A percentile compares a stretch with the other conserved stretches of the same genome.
phyloP scores from a whole-genome alignment of 192 early-diverging fungal species.

The Coemansia furcata region DNA sequence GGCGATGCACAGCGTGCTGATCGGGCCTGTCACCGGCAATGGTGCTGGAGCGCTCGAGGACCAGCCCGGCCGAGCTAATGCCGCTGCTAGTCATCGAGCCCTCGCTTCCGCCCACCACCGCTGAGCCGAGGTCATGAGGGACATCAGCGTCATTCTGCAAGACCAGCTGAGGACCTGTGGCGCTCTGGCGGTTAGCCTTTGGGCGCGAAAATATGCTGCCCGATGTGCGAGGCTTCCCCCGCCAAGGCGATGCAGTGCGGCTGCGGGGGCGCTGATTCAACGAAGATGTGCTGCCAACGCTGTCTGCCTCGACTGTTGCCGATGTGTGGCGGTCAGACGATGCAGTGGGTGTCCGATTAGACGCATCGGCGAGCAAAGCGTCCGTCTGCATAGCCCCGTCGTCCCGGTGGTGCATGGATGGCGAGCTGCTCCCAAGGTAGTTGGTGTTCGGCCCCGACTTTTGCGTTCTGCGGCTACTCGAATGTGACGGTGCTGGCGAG shows the following conservation, averaged over 20 bases:
- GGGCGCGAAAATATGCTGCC: conserved; percentile 37
- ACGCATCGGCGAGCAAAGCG: background rate
- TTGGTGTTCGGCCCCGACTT: background rate
- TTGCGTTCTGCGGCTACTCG: background rate
- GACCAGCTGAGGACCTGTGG: background rate
- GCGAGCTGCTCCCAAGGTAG: conserved; percentile 3
- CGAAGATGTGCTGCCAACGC: background rate
- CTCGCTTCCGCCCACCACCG: background rate
- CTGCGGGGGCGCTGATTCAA: conserved; percentile 14
- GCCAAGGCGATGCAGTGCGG: conserved; percentile 41
- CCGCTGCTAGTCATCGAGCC: conserved; percentile 5
- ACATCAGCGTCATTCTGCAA: background rate
- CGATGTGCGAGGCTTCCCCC: conserved; percentile 22
- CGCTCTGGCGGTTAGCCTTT: conserved; percentile 17
- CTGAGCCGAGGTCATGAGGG: background rate
- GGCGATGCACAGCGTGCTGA: conserved; percentile 14
- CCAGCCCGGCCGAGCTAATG: conserved; percentile 30
- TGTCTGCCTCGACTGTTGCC: background rate
- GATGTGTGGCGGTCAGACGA: background rate
- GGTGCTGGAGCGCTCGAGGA: conserved; percentile 16
- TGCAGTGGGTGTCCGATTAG: background rate
- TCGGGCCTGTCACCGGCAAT: background rate
- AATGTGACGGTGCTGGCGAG: background rate
- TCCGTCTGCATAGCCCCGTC: conserved; percentile 1
- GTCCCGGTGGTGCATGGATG: conserved; percentile 2